Base-by-base conservation (phyloP, 495 filamentous ascomycete species). In the Cercophora samala region DNA sequence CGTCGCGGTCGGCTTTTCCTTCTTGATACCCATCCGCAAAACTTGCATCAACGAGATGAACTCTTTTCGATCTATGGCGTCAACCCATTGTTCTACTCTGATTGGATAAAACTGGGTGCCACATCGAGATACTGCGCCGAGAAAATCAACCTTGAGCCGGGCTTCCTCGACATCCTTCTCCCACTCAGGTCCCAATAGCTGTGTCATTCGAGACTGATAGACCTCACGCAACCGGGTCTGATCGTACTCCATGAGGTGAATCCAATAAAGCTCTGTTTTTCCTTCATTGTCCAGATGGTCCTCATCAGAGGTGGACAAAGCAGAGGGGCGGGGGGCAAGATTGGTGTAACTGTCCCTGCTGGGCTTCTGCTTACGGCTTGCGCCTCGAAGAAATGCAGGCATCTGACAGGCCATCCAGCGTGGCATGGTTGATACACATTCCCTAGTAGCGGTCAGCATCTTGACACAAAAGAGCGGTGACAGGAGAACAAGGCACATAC, bases 381-480 rank as follows among this genome's bases (percentile, higher is more conserved):
- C 65, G 1, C 72, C 73, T 1, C 68, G 69, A 55, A 86, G 70
- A 58, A 85, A 84, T 46, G 75, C 70, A 32, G 84, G 84, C 23
- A 77, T 70, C 63, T 82, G 72, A 63, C 74, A 79, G 19, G 80
- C 77, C 55, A 78, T 77, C 77, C 81, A 86, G 15, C 79, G 64
- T 23, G 84, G 84, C 21, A 82, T 63, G 22, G 80, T 75, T 8
- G 80, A 78, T n/a, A 84, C 72, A 67, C 78, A 83, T 58, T 86
- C 80, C 85, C 85, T 88, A 67, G 82, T 83, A 29, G 9, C 3
- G 26, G 22, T 63, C 37, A 63, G 60, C 32, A 63, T 42, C 6
- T 5, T 62, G 29, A 32, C 22, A 18, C 53, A 25, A 60, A n/a
- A 32, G 22, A 60, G 25, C 19, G 17, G 37, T 23, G 25, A 60